phyloP scores from a whole-genome alignment of 331 rosid species.

The Malus hybrid region DNA sequence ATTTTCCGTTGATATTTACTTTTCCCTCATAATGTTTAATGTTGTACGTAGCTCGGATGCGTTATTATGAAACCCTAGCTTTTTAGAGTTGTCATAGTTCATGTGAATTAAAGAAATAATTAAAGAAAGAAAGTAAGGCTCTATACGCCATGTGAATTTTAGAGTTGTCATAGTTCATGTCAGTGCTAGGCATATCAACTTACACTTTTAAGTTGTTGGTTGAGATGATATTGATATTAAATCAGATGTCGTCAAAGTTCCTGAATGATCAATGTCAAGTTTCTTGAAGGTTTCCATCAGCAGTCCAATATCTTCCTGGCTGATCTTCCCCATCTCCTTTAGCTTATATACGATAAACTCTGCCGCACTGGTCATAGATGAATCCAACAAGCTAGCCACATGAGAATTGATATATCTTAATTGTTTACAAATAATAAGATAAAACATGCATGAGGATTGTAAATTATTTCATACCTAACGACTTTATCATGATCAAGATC shows the following conservation, averaged over 20 bases:
- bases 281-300: constrained; percentile 54
- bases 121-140: too few species aligned
- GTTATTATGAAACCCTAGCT: too few species aligned
- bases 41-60: too few species aligned
- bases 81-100: too few species aligned
- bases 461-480: constrained; percentile 41
- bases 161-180: not conserved
- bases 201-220: not conserved
- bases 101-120: too few species aligned
- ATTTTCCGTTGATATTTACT: too few species aligned
- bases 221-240: constrained; percentile 11
- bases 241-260: constrained; percentile 69
- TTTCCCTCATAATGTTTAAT: too few species aligned
- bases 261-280: constrained; percentile 60
- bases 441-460: not conserved
- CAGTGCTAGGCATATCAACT: not conserved
- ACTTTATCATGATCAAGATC: constrained; percentile 73
- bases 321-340: constrained; percentile 84
- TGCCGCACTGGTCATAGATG: constrained; percentile 35
- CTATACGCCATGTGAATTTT: not conserved
- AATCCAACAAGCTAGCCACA: constrained; percentile 3
- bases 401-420: constrained; percentile 8
- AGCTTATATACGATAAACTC: constrained; percentile 75
- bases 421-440: not conserved
- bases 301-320: constrained; percentile 43